A percentile compares a stretch with the other conserved stretches of the same genome.
These are phyloP conservation scores for Tylopilus plumbeoviolaceoides DNA, from an alignment of 768 basidiomycete genomes.

Conservation along the genomic window DNA sequence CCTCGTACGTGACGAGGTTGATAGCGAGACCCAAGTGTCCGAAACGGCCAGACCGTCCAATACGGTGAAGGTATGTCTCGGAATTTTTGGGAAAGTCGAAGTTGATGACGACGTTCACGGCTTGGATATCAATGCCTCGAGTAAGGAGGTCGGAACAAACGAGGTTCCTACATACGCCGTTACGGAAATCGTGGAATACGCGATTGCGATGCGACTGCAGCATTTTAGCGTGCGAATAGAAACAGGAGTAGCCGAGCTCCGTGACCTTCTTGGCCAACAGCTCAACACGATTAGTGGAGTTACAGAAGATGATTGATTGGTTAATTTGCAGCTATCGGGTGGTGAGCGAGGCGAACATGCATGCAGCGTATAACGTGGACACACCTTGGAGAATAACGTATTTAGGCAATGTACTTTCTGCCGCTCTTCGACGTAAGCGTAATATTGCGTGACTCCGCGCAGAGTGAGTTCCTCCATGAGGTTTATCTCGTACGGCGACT, in stretches of 20 bases:
- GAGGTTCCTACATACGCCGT: slow-evolving; percentile 96
- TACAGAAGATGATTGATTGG: slow-evolving; percentile 99
- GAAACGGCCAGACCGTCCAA: slow-evolving; percentile 96
- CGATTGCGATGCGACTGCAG: slow-evolving; percentile 97
- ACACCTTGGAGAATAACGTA: slow-evolving; percentile 96
- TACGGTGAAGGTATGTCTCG: slow-evolving; percentile 97
- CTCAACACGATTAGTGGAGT: slow-evolving; percentile 99
- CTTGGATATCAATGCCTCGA: slow-evolving; percentile 99
- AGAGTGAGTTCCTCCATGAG: slow-evolving; percentile 99
- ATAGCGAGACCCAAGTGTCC: slow-evolving; percentile 97
- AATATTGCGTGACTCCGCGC: slow-evolving; percentile 98
- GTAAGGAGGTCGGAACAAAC: slow-evolving; percentile 98
- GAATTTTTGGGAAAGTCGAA: slow-evolving; percentile 99
- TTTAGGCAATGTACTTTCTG: slow-evolving; percentile 99
- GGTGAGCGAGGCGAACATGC: slow-evolving; percentile 2
- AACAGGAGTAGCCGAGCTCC: slow-evolving; percentile 98
- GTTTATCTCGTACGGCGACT: slow-evolving; percentile 93
- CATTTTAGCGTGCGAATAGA: slow-evolving; percentile 99
- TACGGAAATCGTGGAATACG: slow-evolving; percentile 99
- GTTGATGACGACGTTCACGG: slow-evolving; percentile 99
- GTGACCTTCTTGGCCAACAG: slow-evolving; percentile 99
- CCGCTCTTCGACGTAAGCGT: slow-evolving; percentile 97
- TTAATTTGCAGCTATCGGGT: slow-evolving; percentile 91
- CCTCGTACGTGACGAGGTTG: slow-evolving; percentile 97
- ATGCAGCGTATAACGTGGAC: neutral